Percentiles rank a stretch among this genome's conserved stretches.
These are phyloP conservation scores for Populus davidiana DNA, from an alignment of 345 rosid genomes.

Conservation along the genomic window DNA sequence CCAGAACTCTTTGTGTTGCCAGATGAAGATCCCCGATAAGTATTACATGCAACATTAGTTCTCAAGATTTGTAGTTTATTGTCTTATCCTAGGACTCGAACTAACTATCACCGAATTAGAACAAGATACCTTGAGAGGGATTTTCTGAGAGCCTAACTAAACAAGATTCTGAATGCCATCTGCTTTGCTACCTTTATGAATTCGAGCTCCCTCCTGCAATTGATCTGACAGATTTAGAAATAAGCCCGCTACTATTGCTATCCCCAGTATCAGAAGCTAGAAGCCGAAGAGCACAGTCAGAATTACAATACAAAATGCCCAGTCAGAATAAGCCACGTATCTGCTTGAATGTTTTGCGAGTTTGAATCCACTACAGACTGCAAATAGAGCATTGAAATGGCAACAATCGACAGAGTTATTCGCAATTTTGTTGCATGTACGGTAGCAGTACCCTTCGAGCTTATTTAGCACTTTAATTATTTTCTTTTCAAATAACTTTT, in stretches of 20 bases:
- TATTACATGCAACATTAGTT: neutral
- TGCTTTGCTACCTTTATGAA: conserved; percentile 18
- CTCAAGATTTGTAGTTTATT: neutral
- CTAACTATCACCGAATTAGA: neutral
- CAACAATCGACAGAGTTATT: conserved; percentile 10
- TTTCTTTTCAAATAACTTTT: no score
- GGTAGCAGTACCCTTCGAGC: neutral
- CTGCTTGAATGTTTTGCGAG: conserved; percentile 28
- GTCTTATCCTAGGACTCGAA: neutral
- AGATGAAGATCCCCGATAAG: neutral
- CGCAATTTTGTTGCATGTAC: conserved; percentile 11
- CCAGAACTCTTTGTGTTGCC: neutral
- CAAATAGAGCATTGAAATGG: conserved; percentile 27
- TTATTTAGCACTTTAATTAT: no score
- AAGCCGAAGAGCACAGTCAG: conserved; percentile 26
- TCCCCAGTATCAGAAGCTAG: conserved; percentile 24
- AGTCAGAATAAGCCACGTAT: conserved; percentile 3
- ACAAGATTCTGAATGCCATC: neutral
- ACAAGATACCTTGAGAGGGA: neutral
- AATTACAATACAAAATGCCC: conserved; percentile 32
- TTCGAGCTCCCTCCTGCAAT: conserved; percentile 20
- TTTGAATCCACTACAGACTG: conserved; percentile 25
- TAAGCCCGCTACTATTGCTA: conserved; percentile 32
- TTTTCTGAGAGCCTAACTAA: neutral
- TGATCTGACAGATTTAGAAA: conserved; percentile 32